Evolutionary conservation across 768 basidiomycete species (phyloP).

Genomic region (Cubamyces sp.): DNA sequence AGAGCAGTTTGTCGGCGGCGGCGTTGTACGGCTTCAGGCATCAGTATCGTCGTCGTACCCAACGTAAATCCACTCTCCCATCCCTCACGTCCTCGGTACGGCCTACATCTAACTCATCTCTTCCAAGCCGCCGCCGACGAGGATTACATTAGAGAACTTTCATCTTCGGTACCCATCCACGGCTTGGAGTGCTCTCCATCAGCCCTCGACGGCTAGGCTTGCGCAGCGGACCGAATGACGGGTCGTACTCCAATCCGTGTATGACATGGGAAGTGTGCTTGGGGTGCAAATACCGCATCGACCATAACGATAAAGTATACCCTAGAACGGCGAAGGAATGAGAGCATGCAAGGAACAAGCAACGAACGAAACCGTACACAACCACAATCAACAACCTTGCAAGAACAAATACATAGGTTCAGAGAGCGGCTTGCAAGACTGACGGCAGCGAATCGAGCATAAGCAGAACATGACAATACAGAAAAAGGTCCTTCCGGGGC

Average conservation of each 20-base stretch:
- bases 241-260: slow-evolving; percentile 38
- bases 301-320: no score
- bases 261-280: slow-evolving; percentile 53
- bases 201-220: slow-evolving; percentile 43
- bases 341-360: no score
- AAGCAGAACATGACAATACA: neutral
- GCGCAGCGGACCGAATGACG: slow-evolving; percentile 34
- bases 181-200: slow-evolving; percentile 53
- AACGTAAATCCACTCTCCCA: slow-evolving; percentile 2
- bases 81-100: slow-evolving; percentile 1
- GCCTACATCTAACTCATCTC: slow-evolving; percentile 18
- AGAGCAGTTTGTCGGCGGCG: neutral
- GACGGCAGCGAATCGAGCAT: neutral
- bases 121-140: slow-evolving; percentile 11
- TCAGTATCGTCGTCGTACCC: neutral
- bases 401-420: no score
- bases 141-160: slow-evolving; percentile 27
- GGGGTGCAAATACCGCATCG: no score
- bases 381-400: no score
- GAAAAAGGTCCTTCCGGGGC: neutral
- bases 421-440: no score
- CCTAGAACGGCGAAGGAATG: no score
- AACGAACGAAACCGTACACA: no score
- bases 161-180: slow-evolving; percentile 50
- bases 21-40: slow-evolving; percentile 6